Conservation (phyloP, 202 grass and related monocot genomes). For the Eragrostis tef region DNA sequence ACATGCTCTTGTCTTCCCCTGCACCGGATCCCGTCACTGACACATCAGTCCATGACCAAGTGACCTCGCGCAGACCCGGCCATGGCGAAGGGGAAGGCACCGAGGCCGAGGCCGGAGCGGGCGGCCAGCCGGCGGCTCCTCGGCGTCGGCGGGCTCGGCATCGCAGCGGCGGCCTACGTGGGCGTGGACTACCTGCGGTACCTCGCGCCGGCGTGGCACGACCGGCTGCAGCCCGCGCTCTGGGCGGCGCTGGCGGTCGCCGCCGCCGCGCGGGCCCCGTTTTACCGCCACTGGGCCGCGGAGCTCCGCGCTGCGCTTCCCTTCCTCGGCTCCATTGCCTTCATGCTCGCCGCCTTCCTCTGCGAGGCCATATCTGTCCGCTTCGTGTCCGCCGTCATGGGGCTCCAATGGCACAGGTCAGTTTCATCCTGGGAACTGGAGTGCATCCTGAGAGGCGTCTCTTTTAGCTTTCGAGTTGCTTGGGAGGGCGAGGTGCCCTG, state of each 20-base stretch:
- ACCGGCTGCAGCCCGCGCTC: slow-evolving; percentile 66
- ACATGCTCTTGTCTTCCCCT: background rate
- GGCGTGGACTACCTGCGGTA: slow-evolving; percentile 83
- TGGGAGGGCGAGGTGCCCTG: background rate
- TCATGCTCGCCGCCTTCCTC: slow-evolving; percentile 74
- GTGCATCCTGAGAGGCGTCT: too few relatives aligned
- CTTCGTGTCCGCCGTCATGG: slow-evolving; percentile 80
- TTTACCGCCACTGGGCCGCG: slow-evolving; percentile 74
- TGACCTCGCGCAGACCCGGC: slow-evolving; percentile 26
- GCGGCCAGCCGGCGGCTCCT: slow-evolving; percentile 24
- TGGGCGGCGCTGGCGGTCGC: slow-evolving; percentile 69
- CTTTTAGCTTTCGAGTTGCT: slow-evolving; percentile 5
- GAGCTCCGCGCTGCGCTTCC: slow-evolving; percentile 75
- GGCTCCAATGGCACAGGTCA: slow-evolving; percentile 80
- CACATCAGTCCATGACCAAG: slow-evolving; percentile 32
- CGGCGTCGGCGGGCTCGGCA: slow-evolving; percentile 48
- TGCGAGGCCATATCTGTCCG: slow-evolving; percentile 81
- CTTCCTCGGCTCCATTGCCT: slow-evolving; percentile 69
- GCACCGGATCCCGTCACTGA: background rate
- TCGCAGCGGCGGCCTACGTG: slow-evolving; percentile 73
- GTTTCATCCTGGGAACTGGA: slow-evolving; percentile 1
- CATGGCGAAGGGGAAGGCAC: slow-evolving; percentile 48
- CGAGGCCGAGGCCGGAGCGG: slow-evolving; percentile 25
- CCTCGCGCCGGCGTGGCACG: slow-evolving; percentile 73
- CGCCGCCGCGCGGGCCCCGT: slow-evolving; percentile 52